A percentile compares a stretch with the other conserved stretches of the same genome.
Conservation (phyloP, 73 alveolate species). For the Loxodes magnus region DNA sequence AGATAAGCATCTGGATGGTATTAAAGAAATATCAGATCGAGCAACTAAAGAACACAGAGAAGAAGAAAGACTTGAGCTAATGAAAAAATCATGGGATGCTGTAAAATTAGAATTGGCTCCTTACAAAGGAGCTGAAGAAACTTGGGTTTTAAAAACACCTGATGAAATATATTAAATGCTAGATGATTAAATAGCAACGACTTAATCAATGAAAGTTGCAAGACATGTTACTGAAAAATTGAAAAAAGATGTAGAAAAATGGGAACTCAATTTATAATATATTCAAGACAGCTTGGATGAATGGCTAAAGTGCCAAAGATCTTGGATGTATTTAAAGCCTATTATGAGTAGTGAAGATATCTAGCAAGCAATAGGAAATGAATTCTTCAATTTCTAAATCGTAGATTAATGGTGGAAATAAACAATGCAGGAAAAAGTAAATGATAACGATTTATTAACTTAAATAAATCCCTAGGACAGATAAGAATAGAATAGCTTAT, state of each 20-base stretch:
- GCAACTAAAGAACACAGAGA: conserved; percentile 72
- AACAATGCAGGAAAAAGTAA: no score
- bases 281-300: conserved; percentile 72
- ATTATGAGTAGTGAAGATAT: conserved; percentile 98
- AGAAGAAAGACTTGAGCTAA: conserved; percentile 49
- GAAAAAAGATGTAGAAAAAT: conserved; percentile 63
- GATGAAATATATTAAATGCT: conserved; percentile 61
- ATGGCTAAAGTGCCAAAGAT: conserved; percentile 86
- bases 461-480: no score
- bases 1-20: no score
- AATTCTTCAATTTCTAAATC: no score
- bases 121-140: conserved; percentile 43
- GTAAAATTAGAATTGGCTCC: conserved; percentile 49
- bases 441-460: no score
- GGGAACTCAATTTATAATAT: conserved; percentile 58
- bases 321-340: conserved; percentile 99
- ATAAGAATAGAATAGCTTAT: no score
- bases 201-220: conserved; percentile 62
- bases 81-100: conserved; percentile 60
- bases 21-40: conserved; percentile 81
- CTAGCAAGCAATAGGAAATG: conserved; percentile 77
- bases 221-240: conserved; percentile 56
- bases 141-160: conserved; percentile 56
- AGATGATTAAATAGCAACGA: conserved; percentile 65
- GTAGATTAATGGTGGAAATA: no score